Conservation (phyloP, 345 rosid species). For the Gossypium raimondii region DNA sequence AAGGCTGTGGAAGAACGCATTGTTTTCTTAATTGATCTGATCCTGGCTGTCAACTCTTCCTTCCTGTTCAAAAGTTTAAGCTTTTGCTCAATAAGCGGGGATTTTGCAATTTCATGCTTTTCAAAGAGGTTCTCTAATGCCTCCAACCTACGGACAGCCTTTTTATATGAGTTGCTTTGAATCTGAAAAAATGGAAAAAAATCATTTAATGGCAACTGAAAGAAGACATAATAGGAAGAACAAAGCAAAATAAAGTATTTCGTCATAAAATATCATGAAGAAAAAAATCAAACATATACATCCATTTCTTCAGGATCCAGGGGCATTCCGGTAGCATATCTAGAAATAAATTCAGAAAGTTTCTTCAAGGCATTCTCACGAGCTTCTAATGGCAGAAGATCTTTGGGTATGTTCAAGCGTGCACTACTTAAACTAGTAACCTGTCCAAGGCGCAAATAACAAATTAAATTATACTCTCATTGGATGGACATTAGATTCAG, state of each 20-base stretch:
- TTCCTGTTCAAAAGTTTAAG: constrained; percentile 71
- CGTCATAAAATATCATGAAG: constrained; percentile 9
- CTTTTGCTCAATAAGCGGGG: constrained; percentile 78
- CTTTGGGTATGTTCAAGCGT: constrained; percentile 66
- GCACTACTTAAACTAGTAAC: constrained; percentile 73
- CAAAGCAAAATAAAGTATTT: neutral
- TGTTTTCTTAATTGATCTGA: constrained; percentile 70
- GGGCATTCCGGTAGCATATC: constrained; percentile 71
- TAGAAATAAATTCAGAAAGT: constrained; percentile 70
- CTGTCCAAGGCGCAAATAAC: constrained; percentile 40
- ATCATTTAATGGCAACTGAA: constrained; percentile 15
- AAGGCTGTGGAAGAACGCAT: constrained; percentile 70
- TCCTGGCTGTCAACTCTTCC: constrained; percentile 71
- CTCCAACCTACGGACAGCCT: constrained; percentile 74
- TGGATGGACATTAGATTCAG: neutral
- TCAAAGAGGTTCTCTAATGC: constrained; percentile 78
- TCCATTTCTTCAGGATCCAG: constrained; percentile 92
- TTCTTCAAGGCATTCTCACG: constrained; percentile 86
- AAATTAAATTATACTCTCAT: constrained; percentile 17
- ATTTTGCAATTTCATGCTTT: constrained; percentile 83
- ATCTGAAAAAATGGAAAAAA: constrained; percentile 39
- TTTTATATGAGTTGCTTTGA: constrained; percentile 68
- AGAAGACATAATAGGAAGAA: neutral
- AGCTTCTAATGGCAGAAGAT: constrained; percentile 79
- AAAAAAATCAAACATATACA: constrained; percentile 31